Percentiles rank a stretch among this genome's conserved stretches.
Evolutionary conservation across 148 eudicot genomes (phyloP).

Genomic region (Cornus controversa): DNA sequence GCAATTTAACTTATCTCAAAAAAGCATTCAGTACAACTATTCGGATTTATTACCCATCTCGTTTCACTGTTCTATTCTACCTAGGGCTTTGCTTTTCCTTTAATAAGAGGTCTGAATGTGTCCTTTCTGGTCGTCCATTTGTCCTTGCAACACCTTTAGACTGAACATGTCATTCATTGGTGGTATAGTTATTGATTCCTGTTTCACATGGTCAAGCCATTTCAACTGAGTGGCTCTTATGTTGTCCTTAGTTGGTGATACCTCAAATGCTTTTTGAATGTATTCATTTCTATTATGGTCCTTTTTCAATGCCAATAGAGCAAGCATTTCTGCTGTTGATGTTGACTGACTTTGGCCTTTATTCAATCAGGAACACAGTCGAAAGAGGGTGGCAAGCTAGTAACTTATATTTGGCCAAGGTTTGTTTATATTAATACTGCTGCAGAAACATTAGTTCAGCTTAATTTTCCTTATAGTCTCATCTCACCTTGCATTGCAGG

Average conservation of each 20-base stretch:
- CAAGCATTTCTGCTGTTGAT: not conserved
- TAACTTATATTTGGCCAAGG: constrained; percentile 50
- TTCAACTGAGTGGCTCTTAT: not conserved
- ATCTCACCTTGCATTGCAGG: too few species aligned
- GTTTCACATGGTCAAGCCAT: not conserved
- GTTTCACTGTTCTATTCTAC: not conserved
- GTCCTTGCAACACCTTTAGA: constrained; percentile 3
- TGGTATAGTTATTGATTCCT: not conserved
- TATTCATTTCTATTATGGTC: not conserved
- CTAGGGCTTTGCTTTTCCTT: not conserved
- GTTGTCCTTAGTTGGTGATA: not conserved
- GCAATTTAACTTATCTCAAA: not conserved
- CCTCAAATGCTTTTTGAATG: not conserved
- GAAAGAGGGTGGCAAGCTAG: constrained; percentile 40
- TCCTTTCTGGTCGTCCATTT: not conserved
- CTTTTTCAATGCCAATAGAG: not conserved
- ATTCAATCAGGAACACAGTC: constrained; percentile 24
- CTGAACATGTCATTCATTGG: not conserved
- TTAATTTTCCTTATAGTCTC: too few species aligned
- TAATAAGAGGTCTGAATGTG: not conserved
- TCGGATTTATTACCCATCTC: not conserved
- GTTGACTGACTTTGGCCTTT: constrained; percentile 4
- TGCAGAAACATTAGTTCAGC: too few species aligned
- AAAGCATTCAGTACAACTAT: not conserved
- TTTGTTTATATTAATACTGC: constrained; percentile 3